Evolutionary conservation across 768 basidiomycete genomes (phyloP).

Genomic region (Tricholoma matsutake): DNA sequence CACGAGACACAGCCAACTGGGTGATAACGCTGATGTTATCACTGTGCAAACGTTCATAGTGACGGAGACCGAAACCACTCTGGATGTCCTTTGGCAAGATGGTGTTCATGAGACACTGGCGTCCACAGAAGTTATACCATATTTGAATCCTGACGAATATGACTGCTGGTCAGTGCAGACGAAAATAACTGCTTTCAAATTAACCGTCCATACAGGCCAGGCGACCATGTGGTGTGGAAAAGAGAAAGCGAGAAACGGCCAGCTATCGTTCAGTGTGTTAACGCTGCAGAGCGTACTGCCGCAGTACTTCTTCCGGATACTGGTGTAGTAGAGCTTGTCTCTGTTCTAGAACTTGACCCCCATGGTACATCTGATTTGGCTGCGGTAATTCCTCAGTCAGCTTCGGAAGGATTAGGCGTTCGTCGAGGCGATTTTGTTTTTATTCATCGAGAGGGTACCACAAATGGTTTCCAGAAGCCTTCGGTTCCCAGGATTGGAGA

Average conservation of each 20-base stretch:
- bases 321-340: constrained; percentile 58
- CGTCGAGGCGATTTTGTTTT: constrained; percentile 84
- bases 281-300: constrained; percentile 70
- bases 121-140: constrained; percentile 71
- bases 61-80: constrained; percentile 63
- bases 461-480: constrained; percentile 68
- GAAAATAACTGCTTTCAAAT: constrained; percentile 3
- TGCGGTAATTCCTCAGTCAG: constrained; percentile 35
- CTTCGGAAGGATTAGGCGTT: constrained; percentile 69
- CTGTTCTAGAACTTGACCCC: constrained; percentile 85
- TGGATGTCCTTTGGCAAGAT: constrained; percentile 86
- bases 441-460: constrained; percentile 63
- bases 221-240: constrained; percentile 86
- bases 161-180: constrained; percentile 70
- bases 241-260: constrained; percentile 63
- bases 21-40: constrained; percentile 42
- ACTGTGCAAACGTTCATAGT: constrained; percentile 60
- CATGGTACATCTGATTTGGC: constrained; percentile 63
- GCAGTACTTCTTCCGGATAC: constrained; percentile 57
- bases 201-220: constrained; percentile 58
- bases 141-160: constrained; percentile 86
- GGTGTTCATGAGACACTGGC: constrained; percentile 61
- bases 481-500: constrained; percentile 84
- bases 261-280: constrained; percentile 78
- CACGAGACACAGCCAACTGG: constrained; percentile 59